Evolutionary conservation across 2,329 filamentous ascomycete species (phyloP), one percentile per base, ranked within the genome.

Genomic region (Beauveria asiatica): DNA sequence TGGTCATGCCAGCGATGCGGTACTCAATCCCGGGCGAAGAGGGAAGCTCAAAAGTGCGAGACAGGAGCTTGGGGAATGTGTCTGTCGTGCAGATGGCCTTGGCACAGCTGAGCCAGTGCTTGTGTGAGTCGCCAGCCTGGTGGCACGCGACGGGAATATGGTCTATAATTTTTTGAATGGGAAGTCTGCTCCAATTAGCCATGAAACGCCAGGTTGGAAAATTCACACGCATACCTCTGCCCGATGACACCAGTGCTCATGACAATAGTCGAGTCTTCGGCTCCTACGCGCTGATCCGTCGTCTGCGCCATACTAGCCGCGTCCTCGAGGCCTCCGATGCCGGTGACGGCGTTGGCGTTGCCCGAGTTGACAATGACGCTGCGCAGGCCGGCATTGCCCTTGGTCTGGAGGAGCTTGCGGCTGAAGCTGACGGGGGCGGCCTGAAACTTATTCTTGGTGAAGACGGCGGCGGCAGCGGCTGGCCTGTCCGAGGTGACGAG

Each of bases 221-320:
- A 64, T 58, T 53, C 23, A 39, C 6, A 19, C 41, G 64, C 75
- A 65, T 72, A 87, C 86, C 90, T 86, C 75, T 97, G 93, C 9
- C 94, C 94, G 70, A 99, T 99, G 49, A 99, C 94, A 59, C 94
- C 94, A 2, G 94, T 99, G 72, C 92, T 97, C 94, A 99, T 97
- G 63, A 97, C 93, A 52, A 99, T 80, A n/a, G 90, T 94, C 65
- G 78, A 79, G 59, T 79, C 75, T 54, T 76, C 73, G 17, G 64
- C 68, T 16, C 79, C 80, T 3, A 81, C 74, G 61, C 69, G 73
- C 82, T 83, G 78, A 70, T 97, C 92, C 7, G 92, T 90, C 64
- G 84, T 85, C 63, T 78, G 76, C 17, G 88, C 90, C 94, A 99
- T 99, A 61, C 81, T 82, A 61, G 83, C 81, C 10, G 94, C 94